Percentiles rank a stretch among this genome's conserved stretches.
These are phyloP conservation scores for Terana coerulea DNA, from an alignment of 768 basidiomycete species.

Conservation along the genomic window DNA sequence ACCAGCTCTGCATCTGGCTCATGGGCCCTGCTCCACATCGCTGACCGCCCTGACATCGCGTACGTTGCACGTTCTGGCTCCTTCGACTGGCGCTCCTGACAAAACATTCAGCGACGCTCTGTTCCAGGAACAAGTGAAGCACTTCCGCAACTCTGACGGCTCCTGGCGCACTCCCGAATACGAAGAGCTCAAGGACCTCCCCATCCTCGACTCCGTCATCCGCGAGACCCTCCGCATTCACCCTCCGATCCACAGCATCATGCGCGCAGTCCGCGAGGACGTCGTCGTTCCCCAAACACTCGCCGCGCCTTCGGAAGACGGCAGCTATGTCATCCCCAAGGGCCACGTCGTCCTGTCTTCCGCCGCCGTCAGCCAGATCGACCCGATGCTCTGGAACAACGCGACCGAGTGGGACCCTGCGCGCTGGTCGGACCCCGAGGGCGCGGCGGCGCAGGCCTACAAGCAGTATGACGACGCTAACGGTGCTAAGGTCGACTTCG, in stretches of 20 bases:
- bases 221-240: slow-evolving; percentile 92
- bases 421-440: slow-evolving; percentile 84
- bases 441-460: slow-evolving; percentile 75
- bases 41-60: slow-evolving; percentile 69
- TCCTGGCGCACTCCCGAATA: slow-evolving; percentile 75
- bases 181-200: slow-evolving; percentile 81
- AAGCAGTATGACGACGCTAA: slow-evolving; percentile 68
- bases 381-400: slow-evolving; percentile 79
- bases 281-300: slow-evolving; percentile 80
- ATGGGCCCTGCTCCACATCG: slow-evolving; percentile 89
- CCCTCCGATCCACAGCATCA: slow-evolving; percentile 93
- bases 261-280: slow-evolving; percentile 87
- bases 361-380: slow-evolving; percentile 84
- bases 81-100: no score
- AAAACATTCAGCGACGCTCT: slow-evolving; percentile 57
- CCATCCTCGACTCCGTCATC: slow-evolving; percentile 83
- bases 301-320: slow-evolving; percentile 69
- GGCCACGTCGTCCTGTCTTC: slow-evolving; percentile 88
- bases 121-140: slow-evolving; percentile 84
- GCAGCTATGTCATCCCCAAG: slow-evolving; percentile 81
- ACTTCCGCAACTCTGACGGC: slow-evolving; percentile 79
- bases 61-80: slow-evolving; percentile 35
- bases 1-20: slow-evolving; percentile 91
- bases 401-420: slow-evolving; percentile 69
- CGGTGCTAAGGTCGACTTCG: slow-evolving; percentile 93